These are phyloP conservation scores for Penicillium aurantiogriseum DNA, from an alignment of 2,329 filamentous ascomycete genomes.

Conservation along the genomic window DNA sequence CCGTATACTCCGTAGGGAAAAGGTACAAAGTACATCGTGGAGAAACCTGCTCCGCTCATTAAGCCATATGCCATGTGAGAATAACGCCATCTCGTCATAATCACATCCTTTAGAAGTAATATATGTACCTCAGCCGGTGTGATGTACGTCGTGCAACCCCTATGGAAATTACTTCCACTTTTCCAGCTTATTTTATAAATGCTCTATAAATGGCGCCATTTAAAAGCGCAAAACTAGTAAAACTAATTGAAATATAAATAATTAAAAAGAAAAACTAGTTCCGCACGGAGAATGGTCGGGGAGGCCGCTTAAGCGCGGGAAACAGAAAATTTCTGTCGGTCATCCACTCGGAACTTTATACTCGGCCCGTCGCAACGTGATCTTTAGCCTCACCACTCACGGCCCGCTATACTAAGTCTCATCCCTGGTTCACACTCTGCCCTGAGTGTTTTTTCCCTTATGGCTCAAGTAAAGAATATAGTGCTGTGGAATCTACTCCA, in stretches of 20 bases:
- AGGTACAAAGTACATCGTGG: background rate
- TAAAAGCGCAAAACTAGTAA: background rate
- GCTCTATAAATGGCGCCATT: slow-evolving; percentile 8
- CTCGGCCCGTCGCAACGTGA: slow-evolving; percentile 22
- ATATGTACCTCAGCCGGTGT: background rate
- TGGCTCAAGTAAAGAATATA: background rate
- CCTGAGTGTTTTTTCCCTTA: background rate
- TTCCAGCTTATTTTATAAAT: background rate
- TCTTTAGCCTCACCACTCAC: slow-evolving; percentile 6
- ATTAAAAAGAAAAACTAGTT: background rate
- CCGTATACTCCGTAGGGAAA: background rate
- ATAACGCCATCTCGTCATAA: slow-evolving; percentile 10
- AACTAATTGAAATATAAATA: background rate
- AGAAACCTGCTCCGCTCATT: background rate
- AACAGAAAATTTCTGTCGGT: slow-evolving; percentile 25
- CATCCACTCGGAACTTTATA: slow-evolving; percentile 14
- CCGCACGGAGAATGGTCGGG: slow-evolving; percentile 4
- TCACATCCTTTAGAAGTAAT: background rate
- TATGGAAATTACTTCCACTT: background rate
- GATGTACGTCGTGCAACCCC: background rate
- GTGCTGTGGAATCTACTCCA: background rate
- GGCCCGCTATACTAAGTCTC: background rate
- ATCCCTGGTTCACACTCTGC: background rate
- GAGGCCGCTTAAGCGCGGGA: slow-evolving; percentile 13
- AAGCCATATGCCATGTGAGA: background rate